A percentile compares a stretch with the other conserved stretches of the same genome.
Evolutionary conservation across 2,329 filamentous ascomycete genomes (phyloP).

Genomic region (Pseudohalonectria lignicola): DNA sequence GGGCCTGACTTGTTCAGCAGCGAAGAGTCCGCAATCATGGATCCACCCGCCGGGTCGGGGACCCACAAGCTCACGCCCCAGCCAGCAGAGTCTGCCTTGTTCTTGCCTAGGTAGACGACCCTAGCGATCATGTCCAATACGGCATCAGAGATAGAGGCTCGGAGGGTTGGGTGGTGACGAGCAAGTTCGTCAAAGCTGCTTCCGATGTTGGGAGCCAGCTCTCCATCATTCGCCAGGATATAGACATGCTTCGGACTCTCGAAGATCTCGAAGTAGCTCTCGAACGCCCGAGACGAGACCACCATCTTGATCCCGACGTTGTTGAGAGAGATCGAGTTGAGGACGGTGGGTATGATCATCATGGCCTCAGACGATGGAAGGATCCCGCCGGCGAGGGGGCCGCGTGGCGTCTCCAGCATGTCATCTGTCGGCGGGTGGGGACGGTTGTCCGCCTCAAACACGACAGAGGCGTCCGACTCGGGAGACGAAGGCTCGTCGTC

Average conservation of each 20-base stretch:
- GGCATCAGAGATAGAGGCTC: slow-evolving; percentile 70
- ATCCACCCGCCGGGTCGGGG: neutral
- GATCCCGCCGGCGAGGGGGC: slow-evolving; percentile 56
- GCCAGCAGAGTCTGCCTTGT: slow-evolving; percentile 55
- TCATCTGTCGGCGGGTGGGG: slow-evolving; percentile 43
- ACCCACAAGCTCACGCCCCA: slow-evolving; percentile 63
- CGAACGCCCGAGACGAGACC: slow-evolving; percentile 67
- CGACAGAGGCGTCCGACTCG: slow-evolving; percentile 26
- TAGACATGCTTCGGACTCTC: slow-evolving; percentile 84
- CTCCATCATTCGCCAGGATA: slow-evolving; percentile 60
- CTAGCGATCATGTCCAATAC: slow-evolving; percentile 81
- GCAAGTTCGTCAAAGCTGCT: slow-evolving; percentile 87
- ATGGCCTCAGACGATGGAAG: slow-evolving; percentile 85
- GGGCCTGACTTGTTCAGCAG: slow-evolving; percentile 1
- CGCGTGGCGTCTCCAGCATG: slow-evolving; percentile 31
- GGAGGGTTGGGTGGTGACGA: slow-evolving; percentile 80
- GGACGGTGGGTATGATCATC: slow-evolving; percentile 71
- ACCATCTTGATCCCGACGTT: slow-evolving; percentile 81
- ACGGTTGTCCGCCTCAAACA: slow-evolving; percentile 25
- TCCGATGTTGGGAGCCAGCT: slow-evolving; percentile 63
- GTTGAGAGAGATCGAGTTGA: slow-evolving; percentile 91
- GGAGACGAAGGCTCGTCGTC: slow-evolving; percentile 21
- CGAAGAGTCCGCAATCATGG: neutral
- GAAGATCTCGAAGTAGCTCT: slow-evolving; percentile 92
- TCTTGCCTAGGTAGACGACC: slow-evolving; percentile 62